Evolutionary conservation across 768 basidiomycete genomes (phyloP), one percentile per base, ranked within the genome.

Genomic region (Melanogaster broomeanus): DNA sequence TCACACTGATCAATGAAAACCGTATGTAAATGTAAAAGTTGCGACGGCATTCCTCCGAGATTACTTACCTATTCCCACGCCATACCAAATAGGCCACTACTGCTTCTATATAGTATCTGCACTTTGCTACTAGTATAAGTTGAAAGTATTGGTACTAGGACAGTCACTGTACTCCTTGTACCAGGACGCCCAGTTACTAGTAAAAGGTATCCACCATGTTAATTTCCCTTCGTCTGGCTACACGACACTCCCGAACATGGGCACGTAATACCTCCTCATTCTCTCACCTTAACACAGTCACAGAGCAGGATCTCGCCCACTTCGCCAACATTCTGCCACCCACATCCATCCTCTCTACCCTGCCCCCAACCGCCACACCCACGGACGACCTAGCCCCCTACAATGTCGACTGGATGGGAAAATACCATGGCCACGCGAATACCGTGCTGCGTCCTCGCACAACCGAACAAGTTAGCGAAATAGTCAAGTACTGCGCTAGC

Each of bases 391-490:
- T 98, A 25, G 76, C 77, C 3, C 76, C 73, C 2, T 96, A 80
- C 78, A 98, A 99, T 69, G 74, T 79, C 57, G 96, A 99, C 69
- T 97, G 94, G 95, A 93, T 97, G 87, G 87, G 87, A 61, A 96
- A 96, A 69, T 98, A 94, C 67, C 79, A 78, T 48, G 97, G 96
- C n/a, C 70, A 76, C 16, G 83, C 91, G 9, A 84, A 84, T 15
- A 88, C 93, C 24, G 90, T 99, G 12, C 76, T 98, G 45, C 92
- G 88, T 66, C 97, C 97, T 6, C 90, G 85, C 60, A 85, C 89
- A 2, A 89, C 91, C 0, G 73, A 89, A 54, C 85, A 99, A 72
- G 93, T 98, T 65, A 88, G 87, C 68, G 75, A 88, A 59, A 88
- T 98, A 48, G 76, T 98, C 64, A 87, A 85, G 65, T 91, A 86